Conservation (phyloP, 2,329 filamentous ascomycete species). For the Thyridium curvatum region DNA sequence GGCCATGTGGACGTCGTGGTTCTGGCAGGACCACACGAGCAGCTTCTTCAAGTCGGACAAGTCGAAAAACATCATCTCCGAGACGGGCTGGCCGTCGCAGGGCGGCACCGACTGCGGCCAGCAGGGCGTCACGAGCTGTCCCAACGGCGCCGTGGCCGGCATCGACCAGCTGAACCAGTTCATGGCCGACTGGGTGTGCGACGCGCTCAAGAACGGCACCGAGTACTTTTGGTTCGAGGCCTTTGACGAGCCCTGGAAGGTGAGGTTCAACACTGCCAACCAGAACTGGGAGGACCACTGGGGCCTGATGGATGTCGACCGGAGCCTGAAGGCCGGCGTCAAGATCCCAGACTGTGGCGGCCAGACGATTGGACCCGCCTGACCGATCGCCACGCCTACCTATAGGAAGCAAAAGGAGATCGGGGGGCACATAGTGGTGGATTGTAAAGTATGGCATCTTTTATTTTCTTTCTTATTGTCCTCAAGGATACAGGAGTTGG, state of each 20-base stretch:
- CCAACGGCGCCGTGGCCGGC: slow-evolving; percentile 67
- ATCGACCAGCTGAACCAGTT: slow-evolving; percentile 79
- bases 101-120: slow-evolving; percentile 74
- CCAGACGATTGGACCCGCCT: slow-evolving; percentile 46
- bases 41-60: slow-evolving; percentile 56
- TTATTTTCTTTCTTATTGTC: too few species aligned
- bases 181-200: slow-evolving; percentile 79
- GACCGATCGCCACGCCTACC: too few species aligned
- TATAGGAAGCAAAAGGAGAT: too few species aligned
- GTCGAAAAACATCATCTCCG: slow-evolving; percentile 72
- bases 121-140: slow-evolving; percentile 45
- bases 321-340: slow-evolving; percentile 77
- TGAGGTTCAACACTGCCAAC: slow-evolving; percentile 57
- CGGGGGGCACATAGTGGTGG: too few species aligned
- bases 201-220: slow-evolving; percentile 71
- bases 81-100: slow-evolving; percentile 83
- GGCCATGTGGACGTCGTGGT: slow-evolving; percentile 73
- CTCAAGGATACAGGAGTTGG: too few species aligned
- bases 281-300: slow-evolving; percentile 93
- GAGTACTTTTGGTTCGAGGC: slow-evolving; percentile 98
- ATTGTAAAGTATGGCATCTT: too few species aligned
- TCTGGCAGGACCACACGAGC: slow-evolving; percentile 70
- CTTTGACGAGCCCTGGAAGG: slow-evolving; percentile 96
- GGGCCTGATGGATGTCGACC: slow-evolving; percentile 81
- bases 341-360: slow-evolving; percentile 84